Percentiles rank a stretch among this genome's conserved stretches.
Conservation (phyloP, 2,329 filamentous ascomycete genomes). For the Epicoccum sorghinum region DNA sequence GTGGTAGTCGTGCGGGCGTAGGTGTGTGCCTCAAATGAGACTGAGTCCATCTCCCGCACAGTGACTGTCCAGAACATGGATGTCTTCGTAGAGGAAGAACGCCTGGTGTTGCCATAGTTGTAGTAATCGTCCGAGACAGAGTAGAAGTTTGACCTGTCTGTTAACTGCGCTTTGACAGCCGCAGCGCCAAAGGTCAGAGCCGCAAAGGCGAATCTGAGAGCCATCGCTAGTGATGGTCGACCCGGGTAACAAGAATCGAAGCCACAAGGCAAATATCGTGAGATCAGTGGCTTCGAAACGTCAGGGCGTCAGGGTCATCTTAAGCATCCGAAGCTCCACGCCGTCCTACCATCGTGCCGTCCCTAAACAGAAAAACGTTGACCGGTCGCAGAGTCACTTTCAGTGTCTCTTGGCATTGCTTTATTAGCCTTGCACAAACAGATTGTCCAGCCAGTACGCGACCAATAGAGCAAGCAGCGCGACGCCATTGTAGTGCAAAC, state of each 20-base stretch:
- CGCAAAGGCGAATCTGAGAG: constrained; percentile 16
- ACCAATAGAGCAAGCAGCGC: constrained; percentile 13
- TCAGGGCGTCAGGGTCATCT: constrained; percentile 26
- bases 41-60: constrained; percentile 22
- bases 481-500: constrained; percentile 9
- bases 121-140: constrained; percentile 11
- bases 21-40: constrained; percentile 26
- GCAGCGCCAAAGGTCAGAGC: constrained; percentile 21
- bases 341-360: constrained; percentile 8
- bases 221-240: constrained; percentile 20
- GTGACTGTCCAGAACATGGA: constrained; percentile 38
- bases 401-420: constrained; percentile 23
- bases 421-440: constrained; percentile 26
- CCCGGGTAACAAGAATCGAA: constrained; percentile 9
- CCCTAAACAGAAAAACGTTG: constrained; percentile 24
- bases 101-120: constrained; percentile 4
- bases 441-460: constrained; percentile 6
- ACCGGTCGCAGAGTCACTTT: constrained; percentile 31
- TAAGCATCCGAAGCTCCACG: constrained; percentile 26
- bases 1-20: constrained; percentile 6
- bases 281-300: constrained; percentile 13
- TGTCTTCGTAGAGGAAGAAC: constrained; percentile 6
- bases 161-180: constrained; percentile 13
- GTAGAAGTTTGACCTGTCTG: constrained; percentile 8
- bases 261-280: constrained; percentile 17